Evolutionary conservation across 1,284 basidiomycete genomes (phyloP), one percentile per base, ranked within the genome.

Genomic region (Lentinula novae-zelandiae): DNA sequence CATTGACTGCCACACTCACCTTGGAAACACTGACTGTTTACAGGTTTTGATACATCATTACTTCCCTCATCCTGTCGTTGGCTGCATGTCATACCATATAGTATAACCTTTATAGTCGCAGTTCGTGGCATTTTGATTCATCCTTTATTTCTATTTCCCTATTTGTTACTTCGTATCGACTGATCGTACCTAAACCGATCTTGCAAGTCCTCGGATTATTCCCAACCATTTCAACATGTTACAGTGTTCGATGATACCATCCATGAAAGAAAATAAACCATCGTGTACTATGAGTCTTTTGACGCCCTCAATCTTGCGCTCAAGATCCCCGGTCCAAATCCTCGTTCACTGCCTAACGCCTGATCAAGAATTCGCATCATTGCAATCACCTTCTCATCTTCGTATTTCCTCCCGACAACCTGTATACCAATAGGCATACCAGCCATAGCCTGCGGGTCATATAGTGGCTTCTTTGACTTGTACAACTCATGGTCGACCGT

Each of bases 371-470:
- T 74, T 63, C 79, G 77, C 93, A 96, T 95, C 74, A 94, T 82
- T 27, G 75, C 84, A 54, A 96, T 69, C 2, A 95, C 86, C 71
- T 92, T 92, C 76, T 96, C 95, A 56, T 96, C 95, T 67, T 95
- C 89, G 83, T 86, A 93, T 63, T 79, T 82, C 68, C 78, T 82
- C 0, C 90, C 91, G 0, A 91, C 87, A 20, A 96, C 71, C 74
- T 96, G 95, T 46, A 97, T 82, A 1, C 85, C 89, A 0, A 96
- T 83, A 0, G 94, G 93, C 71, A 97, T 79, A 0, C 93, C 93
- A 22, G 82, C 75, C 85, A 90, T 92, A 68, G 78, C 79, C 20
- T 80, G 74, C 1, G 89, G 83, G 68, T 95, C 79, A 67, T 96
- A 97, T 20, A 83, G 72, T 2, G 79, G 70, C 4, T 73, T 73